Evolutionary conservation across 2,329 filamentous ascomycete genomes (phyloP), one percentile per base, ranked within the genome.

Genomic region (Xylariaceae sp.): DNA sequence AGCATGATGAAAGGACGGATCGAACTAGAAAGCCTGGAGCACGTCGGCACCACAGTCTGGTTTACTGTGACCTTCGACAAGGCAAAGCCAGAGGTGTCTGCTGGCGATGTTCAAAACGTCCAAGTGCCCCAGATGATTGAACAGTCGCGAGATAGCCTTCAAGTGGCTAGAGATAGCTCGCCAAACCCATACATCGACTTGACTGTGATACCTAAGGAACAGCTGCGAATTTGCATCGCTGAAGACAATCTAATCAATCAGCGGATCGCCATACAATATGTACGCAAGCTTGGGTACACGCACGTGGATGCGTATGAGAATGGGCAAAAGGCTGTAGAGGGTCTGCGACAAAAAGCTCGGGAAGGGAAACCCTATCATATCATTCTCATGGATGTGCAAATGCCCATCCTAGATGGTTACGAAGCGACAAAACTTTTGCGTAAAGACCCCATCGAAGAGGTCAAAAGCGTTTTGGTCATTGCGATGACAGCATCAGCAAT

Each of bases 401-500:
- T 97, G 93, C 93, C 93, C 0, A 87, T 96, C 3, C 83, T 96
- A 7, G 93, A 97, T 71, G 93, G 93, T 5, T 96, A 96, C 71
- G 90, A 96, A 73, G 92, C 93, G 1, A 97, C 93, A 0, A 89
- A 89, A 63, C 82, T 92, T 56, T 86, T 97, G 40, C 87, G 93
- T 8, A 85, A 86, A 65, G 92, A 97, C 72, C 73, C 85, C 0
- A 84, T 92, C 56, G 88, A 92, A 31, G 83, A 84, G 6, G 91
- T 98, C 9, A 83, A 91, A 49, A 87, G 91, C 63, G 86, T 96
- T 1, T 79, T 97, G n/a, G 90, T 98, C 45, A 97, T 98, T 66
- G 94, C 94, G 52, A 97, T 98, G 94, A 98, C 94, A 1, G 94
- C 94, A 1, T 93, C 89, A 23, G 94, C 94, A 3, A 98, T 98